These are phyloP conservation scores for Paralagenidium karlingii DNA, from an alignment of 352 stramenopile species.

Conservation along the genomic window DNA sequence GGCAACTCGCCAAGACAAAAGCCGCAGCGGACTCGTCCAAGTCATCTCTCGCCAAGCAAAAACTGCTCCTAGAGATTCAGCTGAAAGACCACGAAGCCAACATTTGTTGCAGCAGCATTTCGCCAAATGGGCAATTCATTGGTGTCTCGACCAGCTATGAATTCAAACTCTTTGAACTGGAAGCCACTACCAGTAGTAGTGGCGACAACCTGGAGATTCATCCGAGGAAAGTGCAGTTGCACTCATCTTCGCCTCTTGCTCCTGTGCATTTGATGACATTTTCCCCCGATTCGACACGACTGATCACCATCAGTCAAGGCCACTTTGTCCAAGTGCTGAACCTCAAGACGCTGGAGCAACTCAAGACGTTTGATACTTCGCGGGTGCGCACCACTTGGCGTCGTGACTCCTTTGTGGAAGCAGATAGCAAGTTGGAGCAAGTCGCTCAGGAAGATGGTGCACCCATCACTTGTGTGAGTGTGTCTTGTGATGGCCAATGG, in stretches of 20 bases:
- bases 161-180: slow-evolving; percentile 83
- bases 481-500: slow-evolving; percentile 74
- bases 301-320: slow-evolving; percentile 48
- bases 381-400: slow-evolving; percentile 23
- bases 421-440: too few species aligned
- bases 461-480: slow-evolving; percentile 50
- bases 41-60: slow-evolving; percentile 17
- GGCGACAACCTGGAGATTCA: slow-evolving; percentile 12
- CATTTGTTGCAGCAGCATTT: slow-evolving; percentile 72
- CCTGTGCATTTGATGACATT: too few species aligned
- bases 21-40: slow-evolving; percentile 2
- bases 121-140: slow-evolving; percentile 74
- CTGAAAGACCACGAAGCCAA: slow-evolving; percentile 68
- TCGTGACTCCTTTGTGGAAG: slow-evolving; percentile 1
- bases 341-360: slow-evolving; percentile 48
- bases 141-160: slow-evolving; percentile 75
- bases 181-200: slow-evolving; percentile 17
- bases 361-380: slow-evolving; percentile 79
- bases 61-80: slow-evolving; percentile 70
- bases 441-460: slow-evolving; percentile 9
- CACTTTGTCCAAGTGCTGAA: slow-evolving; percentile 59
- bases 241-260: slow-evolving; percentile 14
- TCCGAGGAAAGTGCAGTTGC: slow-evolving; percentile 38
- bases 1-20: slow-evolving; percentile 26
- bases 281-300: slow-evolving; percentile 62